Evolutionary conservation across 78 protist species (phyloP).

Genomic region (Dictyostelium intermedium): DNA sequence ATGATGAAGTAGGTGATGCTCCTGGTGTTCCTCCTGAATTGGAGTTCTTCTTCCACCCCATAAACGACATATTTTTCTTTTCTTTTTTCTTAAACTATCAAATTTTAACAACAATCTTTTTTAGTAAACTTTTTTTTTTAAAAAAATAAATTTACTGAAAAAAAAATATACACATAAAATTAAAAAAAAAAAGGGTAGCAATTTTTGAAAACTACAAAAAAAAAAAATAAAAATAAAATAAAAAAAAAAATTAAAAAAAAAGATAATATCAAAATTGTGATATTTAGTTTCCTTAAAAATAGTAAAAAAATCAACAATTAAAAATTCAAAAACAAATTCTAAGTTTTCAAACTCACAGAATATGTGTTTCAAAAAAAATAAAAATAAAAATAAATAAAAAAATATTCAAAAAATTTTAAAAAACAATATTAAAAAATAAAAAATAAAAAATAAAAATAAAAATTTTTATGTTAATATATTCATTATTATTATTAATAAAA

Average conservation of each 20-base stretch:
- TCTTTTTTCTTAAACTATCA: background rate
- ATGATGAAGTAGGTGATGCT: background rate
- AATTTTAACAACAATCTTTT: background rate
- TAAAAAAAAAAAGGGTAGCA: background rate
- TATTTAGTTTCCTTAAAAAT: background rate
- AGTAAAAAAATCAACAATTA: too few species aligned
- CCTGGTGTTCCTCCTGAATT: conserved; percentile 34
- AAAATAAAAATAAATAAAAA: too few species aligned
- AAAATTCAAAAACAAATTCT: too few species aligned
- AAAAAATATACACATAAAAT: background rate
- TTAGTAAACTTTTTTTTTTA: too few species aligned
- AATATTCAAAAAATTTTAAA: too few species aligned
- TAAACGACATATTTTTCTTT: background rate
- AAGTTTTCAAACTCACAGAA: too few species aligned
- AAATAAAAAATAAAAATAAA: too few species aligned
- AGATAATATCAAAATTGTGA: too few species aligned
- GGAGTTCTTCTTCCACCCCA: background rate
- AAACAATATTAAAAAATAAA: too few species aligned
- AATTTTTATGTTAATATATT: too few species aligned
- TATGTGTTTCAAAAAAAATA: too few species aligned
- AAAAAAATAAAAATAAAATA: background rate
- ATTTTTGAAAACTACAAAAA: background rate
- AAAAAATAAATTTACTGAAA: background rate
- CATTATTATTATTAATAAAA: too few species aligned
- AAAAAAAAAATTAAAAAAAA: background rate